Evolutionary conservation across 768 basidiomycete genomes (phyloP).

Genomic region (Leccinum variicolor): DNA sequence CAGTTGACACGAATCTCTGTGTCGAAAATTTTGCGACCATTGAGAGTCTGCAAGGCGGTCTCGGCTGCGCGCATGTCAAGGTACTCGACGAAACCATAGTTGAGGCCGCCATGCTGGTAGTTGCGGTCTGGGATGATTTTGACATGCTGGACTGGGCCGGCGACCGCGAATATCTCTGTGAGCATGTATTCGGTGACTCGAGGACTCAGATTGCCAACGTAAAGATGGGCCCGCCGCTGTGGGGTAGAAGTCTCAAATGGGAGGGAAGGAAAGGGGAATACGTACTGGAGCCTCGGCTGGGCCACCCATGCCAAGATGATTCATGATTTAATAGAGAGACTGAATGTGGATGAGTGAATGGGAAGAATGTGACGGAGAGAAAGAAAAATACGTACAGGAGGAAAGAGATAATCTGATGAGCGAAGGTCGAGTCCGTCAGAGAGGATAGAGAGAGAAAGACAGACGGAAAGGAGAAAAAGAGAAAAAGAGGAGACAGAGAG

Average conservation of each 20-base stretch:
- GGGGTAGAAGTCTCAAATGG: slow-evolving; percentile 8
- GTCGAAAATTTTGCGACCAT: slow-evolving; percentile 99
- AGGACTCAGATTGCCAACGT: slow-evolving; percentile 97
- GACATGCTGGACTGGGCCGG: slow-evolving; percentile 96
- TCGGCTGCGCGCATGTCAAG: slow-evolving; percentile 98
- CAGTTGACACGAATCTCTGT: slow-evolving; percentile 99
- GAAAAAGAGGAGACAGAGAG: slow-evolving; percentile 29
- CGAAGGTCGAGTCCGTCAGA: slow-evolving; percentile 33
- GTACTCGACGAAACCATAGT: slow-evolving; percentile 99
- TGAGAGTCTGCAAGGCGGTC: slow-evolving; percentile 97
- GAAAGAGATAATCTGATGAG: slow-evolving; percentile 41
- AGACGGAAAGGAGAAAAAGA: slow-evolving; percentile 34
- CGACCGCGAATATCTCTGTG: slow-evolving; percentile 94
- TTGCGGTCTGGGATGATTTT: slow-evolving; percentile 99
- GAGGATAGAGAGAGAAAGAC: slow-evolving; percentile 33
- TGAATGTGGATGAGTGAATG: slow-evolving; percentile 19
- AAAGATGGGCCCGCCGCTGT: slow-evolving; percentile 93
- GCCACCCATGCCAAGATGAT: slow-evolving; percentile 68
- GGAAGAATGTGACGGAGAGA: slow-evolving; percentile 1
- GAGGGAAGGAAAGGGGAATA: slow-evolving; percentile 6
- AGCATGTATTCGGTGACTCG: slow-evolving; percentile 99
- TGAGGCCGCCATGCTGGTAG: slow-evolving; percentile 98
- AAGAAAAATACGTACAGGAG: slow-evolving; percentile 28
- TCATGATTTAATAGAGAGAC: slow-evolving; percentile 56
- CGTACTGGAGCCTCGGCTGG: slow-evolving; percentile 77